phyloP scores from a whole-genome alignment of 192 early-diverging fungal species.

The Funneliformis mosseae region DNA sequence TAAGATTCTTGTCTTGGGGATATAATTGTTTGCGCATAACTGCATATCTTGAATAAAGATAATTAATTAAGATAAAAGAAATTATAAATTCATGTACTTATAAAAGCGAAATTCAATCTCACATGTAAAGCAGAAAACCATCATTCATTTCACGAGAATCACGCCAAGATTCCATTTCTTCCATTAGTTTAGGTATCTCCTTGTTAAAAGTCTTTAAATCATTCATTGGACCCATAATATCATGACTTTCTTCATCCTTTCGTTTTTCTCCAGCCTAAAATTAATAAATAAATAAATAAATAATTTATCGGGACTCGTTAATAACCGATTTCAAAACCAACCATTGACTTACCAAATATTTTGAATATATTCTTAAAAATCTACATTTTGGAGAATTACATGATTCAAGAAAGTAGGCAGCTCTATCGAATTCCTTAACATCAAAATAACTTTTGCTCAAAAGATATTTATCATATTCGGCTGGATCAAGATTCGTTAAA shows the following conservation, averaged over 20 bases:
- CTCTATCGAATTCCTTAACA: slow-evolving; percentile 70
- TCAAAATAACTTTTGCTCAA: slow-evolving; percentile 77
- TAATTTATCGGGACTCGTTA: background rate
- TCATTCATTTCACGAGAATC: slow-evolving; percentile 53
- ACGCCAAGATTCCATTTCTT: slow-evolving; percentile 49
- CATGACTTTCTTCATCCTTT: slow-evolving; percentile 58
- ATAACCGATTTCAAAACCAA: background rate
- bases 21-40: slow-evolving; percentile 49
- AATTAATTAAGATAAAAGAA: slow-evolving; percentile 27
- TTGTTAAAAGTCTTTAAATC: slow-evolving; percentile 48
- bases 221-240: slow-evolving; percentile 56
- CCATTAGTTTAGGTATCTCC: slow-evolving; percentile 48
- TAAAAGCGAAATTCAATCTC: slow-evolving; percentile 30
- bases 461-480: slow-evolving; percentile 51
- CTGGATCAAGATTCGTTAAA: background rate
- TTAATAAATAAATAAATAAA: slow-evolving; percentile 12
- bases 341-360: slow-evolving; percentile 62
- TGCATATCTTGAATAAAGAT: slow-evolving; percentile 51
- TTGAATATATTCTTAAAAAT: slow-evolving; percentile 82
- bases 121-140: slow-evolving; percentile 71
- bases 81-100: background rate
- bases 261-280: slow-evolving; percentile 63
- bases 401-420: slow-evolving; percentile 52
- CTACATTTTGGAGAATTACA: slow-evolving; percentile 52
- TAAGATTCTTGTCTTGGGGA: slow-evolving; percentile 46